Conservation (phyloP, 1,284 basidiomycete genomes). For the Heliocybe sulcata region DNA sequence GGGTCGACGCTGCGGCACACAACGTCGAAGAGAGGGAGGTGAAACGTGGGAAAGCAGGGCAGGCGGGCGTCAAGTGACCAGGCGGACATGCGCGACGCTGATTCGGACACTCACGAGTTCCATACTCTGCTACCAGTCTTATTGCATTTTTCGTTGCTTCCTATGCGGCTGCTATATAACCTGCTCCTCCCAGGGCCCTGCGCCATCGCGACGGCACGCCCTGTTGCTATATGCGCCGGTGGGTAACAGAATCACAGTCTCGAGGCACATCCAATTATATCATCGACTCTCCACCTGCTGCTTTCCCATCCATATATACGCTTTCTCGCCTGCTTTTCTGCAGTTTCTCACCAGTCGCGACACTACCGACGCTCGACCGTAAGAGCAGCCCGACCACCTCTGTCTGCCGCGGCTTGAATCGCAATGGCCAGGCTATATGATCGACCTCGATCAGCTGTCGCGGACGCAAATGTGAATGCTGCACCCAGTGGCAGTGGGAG, state of each 20-base stretch:
- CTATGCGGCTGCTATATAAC: not conserved
- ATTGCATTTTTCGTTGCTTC: not conserved
- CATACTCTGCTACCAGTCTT: not conserved
- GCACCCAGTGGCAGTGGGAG: too few species aligned
- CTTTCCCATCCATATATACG: not conserved
- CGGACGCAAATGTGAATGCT: not conserved
- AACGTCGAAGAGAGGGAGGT: not conserved
- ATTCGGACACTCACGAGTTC: not conserved
- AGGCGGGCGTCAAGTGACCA: not conserved
- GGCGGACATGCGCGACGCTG: not conserved
- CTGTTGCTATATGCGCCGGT: not conserved
- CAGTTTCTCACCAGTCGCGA: not conserved
- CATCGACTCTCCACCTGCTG: not conserved
- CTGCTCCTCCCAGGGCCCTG: not conserved
- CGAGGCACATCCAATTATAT: not conserved
- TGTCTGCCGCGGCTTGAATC: not conserved
- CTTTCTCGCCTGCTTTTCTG: not conserved
- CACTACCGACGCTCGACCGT: not conserved
- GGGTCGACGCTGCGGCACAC: not conserved
- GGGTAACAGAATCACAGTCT: not conserved
- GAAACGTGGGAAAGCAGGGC: not conserved
- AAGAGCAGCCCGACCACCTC: not conserved
- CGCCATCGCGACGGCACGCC: not conserved
- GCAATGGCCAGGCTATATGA: not conserved
- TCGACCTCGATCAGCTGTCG: not conserved